phyloP scores from a whole-genome alignment of 2,329 filamentous ascomycete species.

The Cordyceps cicadae region DNA sequence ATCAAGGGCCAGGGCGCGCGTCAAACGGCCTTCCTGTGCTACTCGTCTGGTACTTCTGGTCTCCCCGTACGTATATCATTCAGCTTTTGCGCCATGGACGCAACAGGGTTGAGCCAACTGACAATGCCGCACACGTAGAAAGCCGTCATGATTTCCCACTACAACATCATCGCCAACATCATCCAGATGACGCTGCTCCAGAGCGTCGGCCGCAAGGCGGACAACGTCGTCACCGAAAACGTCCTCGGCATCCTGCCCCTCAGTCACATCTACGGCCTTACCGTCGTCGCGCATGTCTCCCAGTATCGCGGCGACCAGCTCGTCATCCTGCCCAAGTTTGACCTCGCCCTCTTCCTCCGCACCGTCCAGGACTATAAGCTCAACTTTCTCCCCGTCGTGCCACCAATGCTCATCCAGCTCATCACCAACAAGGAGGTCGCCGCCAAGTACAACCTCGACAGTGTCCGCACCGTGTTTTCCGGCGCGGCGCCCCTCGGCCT shows the following conservation, averaged over 20 bases:
- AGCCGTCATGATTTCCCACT: slow-evolving; percentile 76
- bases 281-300: slow-evolving; percentile 58
- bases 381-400: slow-evolving; percentile 59
- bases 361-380: slow-evolving; percentile 64
- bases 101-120: neutral
- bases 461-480: slow-evolving; percentile 57
- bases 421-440: slow-evolving; percentile 52
- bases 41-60: slow-evolving; percentile 72
- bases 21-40: slow-evolving; percentile 69
- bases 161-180: slow-evolving; percentile 70
- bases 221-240: slow-evolving; percentile 33
- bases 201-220: slow-evolving; percentile 26
- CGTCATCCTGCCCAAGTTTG: slow-evolving; percentile 68
- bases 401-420: slow-evolving; percentile 70
- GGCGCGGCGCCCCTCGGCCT: slow-evolving; percentile 67
- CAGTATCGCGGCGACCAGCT: slow-evolving; percentile 66
- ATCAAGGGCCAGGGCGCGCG: slow-evolving; percentile 55
- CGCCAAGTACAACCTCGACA: slow-evolving; percentile 59
- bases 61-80: slow-evolving; percentile 48
- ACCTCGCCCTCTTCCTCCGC: slow-evolving; percentile 55
- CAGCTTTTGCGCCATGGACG: neutral
- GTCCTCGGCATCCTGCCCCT: slow-evolving; percentile 65
- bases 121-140: slow-evolving; percentile 39
- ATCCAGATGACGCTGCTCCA: slow-evolving; percentile 50
- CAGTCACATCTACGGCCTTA: slow-evolving; percentile 73